Base-by-base conservation (phyloP, 495 filamentous ascomycete species). In the Aspergillus leporis region DNA sequence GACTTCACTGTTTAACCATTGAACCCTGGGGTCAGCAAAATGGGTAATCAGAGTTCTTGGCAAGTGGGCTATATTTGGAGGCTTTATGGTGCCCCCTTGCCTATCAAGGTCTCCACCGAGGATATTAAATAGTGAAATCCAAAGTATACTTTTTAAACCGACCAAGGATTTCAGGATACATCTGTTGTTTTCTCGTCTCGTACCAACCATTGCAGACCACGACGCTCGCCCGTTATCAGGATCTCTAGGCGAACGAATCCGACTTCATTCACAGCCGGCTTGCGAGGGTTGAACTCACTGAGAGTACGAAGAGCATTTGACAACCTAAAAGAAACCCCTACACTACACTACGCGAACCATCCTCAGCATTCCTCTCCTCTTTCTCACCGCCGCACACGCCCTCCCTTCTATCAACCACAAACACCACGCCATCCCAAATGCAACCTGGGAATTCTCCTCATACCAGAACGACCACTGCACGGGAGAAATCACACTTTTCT, bases 401-500 rank as follows among this genome's bases (percentile, higher is more conserved):
- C 36, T 23, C 28, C 49, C 49, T 16, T 47, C 43, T 18, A 50
- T 22, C 41, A 3, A 14, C 25, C 28, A 50, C 31, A 2, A 19
- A 13, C 25, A 48, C 45, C 18, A 56, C 31, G 21, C 13, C 22
- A 41, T 30, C 36, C 36, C 48, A 30, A 46, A 36, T 38, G 23
- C 56, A 32, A 28, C 46, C 36, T 61, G 59, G 59, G 43, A 55
- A 25, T 30, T 56, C 45, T 61, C 53, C 13, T 34, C 56, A 0
- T 61, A 61, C 46, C 52, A 61, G 34, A 55, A 56, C 22, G 40
- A 18, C 12, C 52, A 34, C 36, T 61, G 59, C 52, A 55, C 59
- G 4, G 59, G 59, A 16, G 45, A 61, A 43, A 61, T 53, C 9
- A 61, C 59, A 3, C 55, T 23, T n/a, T 61, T 51, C 46, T 61